Base-by-base conservation (phyloP, 2,329 filamentous ascomycete genomes). In the Pezicula neosporulosa region DNA sequence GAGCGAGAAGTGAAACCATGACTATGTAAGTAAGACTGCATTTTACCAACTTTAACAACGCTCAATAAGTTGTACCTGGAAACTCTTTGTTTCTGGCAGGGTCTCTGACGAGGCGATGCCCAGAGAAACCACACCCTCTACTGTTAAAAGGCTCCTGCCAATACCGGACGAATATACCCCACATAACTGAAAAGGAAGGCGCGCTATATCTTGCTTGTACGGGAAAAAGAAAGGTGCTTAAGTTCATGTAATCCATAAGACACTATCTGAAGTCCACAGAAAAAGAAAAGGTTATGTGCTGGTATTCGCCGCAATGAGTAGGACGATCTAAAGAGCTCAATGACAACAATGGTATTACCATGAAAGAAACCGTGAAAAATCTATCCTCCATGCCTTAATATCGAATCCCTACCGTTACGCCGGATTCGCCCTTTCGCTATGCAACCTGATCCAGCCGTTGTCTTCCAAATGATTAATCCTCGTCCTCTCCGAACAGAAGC, bases 401-500 rank as follows among this genome's bases (percentile, higher is more conserved):
- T 55, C 53, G 56, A 59, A 54, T 58, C 53, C 58, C 47, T 48
- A 48, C 47, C 60, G 55, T 39, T 57, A 66, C 63, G 63, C 64
- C 65, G 50, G 48, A 41, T 57, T 66, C 65, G 64, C 65, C 65
- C 52, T 47, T 55, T 66, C 65, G 65, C 65, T 67, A 67, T 67
- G 65, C 65, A 66, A 66, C 33, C 33, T 30, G 30, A 24, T n/a
- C 56, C 59, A 48, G 49, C 44, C 52, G 44, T 37, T 44, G 38
- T 54, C 19, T 50, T 28, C 53, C 51, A 56, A 62, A 42, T 66
- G 62, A 21, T 16, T 16, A 27, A 30, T 44, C 42, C n/a, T 64
- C 62, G 19, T 54, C 59, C 47, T 64, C 65, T 30, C 66, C 66
- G 48, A 90, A 81, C 19, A 96, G 77, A 57, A 99, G 77, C 48